Conservation (phyloP, 169 alveolate genomes). For the Cryptosporidium sp. region DNA sequence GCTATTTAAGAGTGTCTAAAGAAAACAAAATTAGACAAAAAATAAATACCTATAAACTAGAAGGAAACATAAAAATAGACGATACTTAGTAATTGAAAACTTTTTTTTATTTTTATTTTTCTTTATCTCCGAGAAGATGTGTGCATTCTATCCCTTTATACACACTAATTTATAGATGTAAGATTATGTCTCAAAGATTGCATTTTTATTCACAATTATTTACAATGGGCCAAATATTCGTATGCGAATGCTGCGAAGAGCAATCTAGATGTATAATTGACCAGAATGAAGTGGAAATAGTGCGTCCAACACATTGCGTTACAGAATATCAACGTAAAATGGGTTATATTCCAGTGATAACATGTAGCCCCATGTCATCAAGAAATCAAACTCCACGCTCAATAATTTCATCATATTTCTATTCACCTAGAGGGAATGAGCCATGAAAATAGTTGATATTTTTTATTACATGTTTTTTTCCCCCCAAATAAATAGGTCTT, state of each 20-base stretch:
- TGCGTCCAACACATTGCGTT: slow-evolving; percentile 27
- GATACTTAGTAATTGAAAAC: slow-evolving; percentile 32
- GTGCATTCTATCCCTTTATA: slow-evolving; percentile 32
- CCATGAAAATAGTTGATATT: background rate
- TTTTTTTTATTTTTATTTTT: background rate
- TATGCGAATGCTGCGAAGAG: slow-evolving; percentile 41
- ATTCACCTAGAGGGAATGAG: slow-evolving; percentile 38
- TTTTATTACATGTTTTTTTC: background rate
- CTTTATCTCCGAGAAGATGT: background rate
- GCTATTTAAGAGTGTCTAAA: slow-evolving; percentile 76
- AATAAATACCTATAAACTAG: slow-evolving; percentile 37
- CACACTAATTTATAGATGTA: slow-evolving; percentile 3
- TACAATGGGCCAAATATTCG: slow-evolving; percentile 52
- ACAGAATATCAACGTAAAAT: slow-evolving; percentile 46
- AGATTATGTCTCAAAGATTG: background rate
- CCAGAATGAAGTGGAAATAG: slow-evolving; percentile 69
- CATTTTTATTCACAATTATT: background rate
- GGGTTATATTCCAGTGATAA: slow-evolving; percentile 68
- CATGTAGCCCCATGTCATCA: slow-evolving; percentile 68
- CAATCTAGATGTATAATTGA: slow-evolving; percentile 55
- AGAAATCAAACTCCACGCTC: slow-evolving; percentile 68
- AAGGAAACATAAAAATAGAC: slow-evolving; percentile 60
- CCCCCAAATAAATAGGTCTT: background rate
- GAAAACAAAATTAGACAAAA: slow-evolving; percentile 74
- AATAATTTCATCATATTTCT: slow-evolving; percentile 23